Conservation (phyloP, 257 asterid genomes). For the Handroanthus guayacan region DNA sequence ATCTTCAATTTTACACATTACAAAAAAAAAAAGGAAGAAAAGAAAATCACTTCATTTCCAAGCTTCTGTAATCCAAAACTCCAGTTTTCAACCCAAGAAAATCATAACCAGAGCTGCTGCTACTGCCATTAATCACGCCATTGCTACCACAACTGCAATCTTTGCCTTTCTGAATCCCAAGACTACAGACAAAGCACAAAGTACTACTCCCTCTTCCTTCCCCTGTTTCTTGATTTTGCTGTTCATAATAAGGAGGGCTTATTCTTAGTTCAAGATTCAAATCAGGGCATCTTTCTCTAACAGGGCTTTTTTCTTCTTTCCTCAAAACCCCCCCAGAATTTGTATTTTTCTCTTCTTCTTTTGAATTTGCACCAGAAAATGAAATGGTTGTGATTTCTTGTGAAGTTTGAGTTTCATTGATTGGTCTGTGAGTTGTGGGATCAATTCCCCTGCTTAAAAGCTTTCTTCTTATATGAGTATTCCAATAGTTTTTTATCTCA, state of each 20-base stretch:
- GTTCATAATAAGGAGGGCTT: conserved; percentile 68
- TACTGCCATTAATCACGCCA: conserved; percentile 30
- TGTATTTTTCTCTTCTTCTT: conserved; percentile 31
- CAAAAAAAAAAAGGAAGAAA: background rate
- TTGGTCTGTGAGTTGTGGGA: conserved; percentile 76
- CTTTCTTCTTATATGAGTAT: conserved; percentile 86
- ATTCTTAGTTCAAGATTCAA: conserved; percentile 88
- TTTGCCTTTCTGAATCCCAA: conserved; percentile 64
- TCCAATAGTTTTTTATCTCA: conserved; percentile 97
- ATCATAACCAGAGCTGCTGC: conserved; percentile 54
- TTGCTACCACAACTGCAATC: conserved; percentile 58
- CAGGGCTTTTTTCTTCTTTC: conserved; percentile 45
- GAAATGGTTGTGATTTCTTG: conserved; percentile 49
- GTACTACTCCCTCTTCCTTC: conserved; percentile 33
- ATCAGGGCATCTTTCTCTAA: conserved; percentile 68
- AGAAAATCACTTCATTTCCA: conserved; percentile 63
- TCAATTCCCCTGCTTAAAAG: conserved; percentile 84
- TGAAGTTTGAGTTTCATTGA: conserved; percentile 46
- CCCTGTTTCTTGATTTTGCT: conserved; percentile 34
- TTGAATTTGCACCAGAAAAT: conserved; percentile 43
- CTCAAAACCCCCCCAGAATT: background rate
- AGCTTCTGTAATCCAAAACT: conserved; percentile 77
- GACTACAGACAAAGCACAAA: conserved; percentile 75
- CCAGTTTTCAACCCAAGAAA: conserved; percentile 65
- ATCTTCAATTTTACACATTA: conserved; percentile 36